These are phyloP conservation scores for Arabis alpina DNA, from an alignment of 345 rosid species.

Conservation along the genomic window DNA sequence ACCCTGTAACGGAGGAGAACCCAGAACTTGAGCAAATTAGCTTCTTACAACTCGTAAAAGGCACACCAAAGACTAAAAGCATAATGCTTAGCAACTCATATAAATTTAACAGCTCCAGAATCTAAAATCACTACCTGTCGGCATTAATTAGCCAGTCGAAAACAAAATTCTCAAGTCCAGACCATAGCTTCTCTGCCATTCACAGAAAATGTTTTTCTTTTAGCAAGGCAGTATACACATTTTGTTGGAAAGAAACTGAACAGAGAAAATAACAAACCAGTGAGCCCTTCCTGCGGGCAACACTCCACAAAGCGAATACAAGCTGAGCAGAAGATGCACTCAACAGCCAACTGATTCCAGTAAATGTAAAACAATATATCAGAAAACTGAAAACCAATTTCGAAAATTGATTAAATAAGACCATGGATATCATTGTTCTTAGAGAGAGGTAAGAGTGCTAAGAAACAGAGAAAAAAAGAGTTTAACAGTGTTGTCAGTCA, in stretches of 20 bases:
- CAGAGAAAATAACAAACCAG: conserved; percentile 61
- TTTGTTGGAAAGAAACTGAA: conserved; percentile 30
- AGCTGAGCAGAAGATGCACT: conserved; percentile 99
- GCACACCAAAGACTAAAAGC: conserved; percentile 12
- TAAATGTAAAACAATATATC: conserved; percentile 26
- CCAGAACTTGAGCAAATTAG: conserved; percentile 27
- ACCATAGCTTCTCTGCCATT: conserved; percentile 95
- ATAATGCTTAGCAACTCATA: conserved; percentile 30
- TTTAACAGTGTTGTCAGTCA: conserved; percentile 7
- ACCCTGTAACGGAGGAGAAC: conserved; percentile 60
- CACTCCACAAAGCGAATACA: conserved; percentile 98
- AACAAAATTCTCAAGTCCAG: conserved; percentile 98
- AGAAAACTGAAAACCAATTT: conserved; percentile 29
- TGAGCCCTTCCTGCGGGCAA: conserved; percentile 98
- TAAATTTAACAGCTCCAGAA: conserved; percentile 31
- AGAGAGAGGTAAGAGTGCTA: background rate
- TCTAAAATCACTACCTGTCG: conserved; percentile 67
- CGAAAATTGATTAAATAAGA: background rate
- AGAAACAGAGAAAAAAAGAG: conserved; percentile 16
- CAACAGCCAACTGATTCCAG: conserved; percentile 90
- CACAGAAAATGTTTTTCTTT: conserved; percentile 34
- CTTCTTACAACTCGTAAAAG: conserved; percentile 14
- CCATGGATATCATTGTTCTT: conserved; percentile 17
- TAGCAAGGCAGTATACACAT: conserved; percentile 28
- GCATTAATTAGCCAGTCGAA: conserved; percentile 99